Percentiles rank a stretch among this genome's conserved stretches.
phyloP scores from a whole-genome alignment of 495 filamentous ascomycete genomes.

The Tuber brumale region DNA sequence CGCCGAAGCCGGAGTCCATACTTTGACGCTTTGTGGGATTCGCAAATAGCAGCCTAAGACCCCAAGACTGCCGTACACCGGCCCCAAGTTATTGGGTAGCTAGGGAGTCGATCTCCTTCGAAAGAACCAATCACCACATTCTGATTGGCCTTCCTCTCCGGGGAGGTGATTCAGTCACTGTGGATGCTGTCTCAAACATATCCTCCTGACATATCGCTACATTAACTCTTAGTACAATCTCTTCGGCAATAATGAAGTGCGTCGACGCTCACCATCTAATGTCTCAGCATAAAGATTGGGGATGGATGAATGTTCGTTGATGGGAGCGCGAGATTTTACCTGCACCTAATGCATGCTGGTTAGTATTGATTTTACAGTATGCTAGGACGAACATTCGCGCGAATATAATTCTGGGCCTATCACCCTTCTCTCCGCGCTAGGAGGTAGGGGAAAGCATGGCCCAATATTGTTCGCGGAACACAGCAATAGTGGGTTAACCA shows the following conservation, averaged over 20 bases:
- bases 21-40: background rate
- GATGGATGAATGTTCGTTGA: too few relatives aligned
- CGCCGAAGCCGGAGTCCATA: background rate
- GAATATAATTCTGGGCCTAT: too few relatives aligned
- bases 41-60: background rate
- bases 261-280: background rate
- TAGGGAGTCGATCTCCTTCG: background rate
- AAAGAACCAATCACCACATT: fast-evolving
- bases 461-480: too few relatives aligned
- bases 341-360: background rate
- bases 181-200: background rate
- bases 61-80: fast-evolving
- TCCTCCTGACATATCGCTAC: background rate
- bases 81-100: background rate
- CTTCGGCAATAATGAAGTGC: background rate
- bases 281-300: background rate
- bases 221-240: background rate
- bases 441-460: too few relatives aligned
- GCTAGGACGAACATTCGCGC: background rate
- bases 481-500: too few relatives aligned
- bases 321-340: fast-evolving
- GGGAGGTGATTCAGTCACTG: fast-evolving
- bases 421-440: too few relatives aligned
- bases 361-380: fast-evolving
- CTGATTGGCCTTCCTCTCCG: background rate